These are phyloP conservation scores for Alternaria sp. DNA, from an alignment of 2,329 filamentous ascomycete genomes.

Conservation along the genomic window DNA sequence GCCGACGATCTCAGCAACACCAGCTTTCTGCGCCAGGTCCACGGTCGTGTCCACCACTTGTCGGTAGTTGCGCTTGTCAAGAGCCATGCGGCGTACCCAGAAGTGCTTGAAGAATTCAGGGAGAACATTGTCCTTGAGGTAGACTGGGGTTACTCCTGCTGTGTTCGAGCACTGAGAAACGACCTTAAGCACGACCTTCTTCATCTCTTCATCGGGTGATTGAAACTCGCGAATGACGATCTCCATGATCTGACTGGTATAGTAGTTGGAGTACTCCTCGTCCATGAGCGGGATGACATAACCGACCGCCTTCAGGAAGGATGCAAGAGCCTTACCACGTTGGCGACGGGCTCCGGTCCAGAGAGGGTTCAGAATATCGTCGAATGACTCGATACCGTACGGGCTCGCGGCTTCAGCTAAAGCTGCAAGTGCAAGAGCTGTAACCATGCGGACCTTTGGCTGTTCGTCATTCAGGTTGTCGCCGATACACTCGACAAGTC, in stretches of 20 bases:
- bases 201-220: conserved; percentile 99
- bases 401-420: conserved; percentile 95
- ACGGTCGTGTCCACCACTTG: conserved; percentile 98
- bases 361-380: conserved; percentile 94
- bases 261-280: conserved; percentile 99
- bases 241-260: conserved; percentile 98
- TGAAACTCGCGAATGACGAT: conserved; percentile 95
- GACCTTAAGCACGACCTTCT: conserved; percentile 98
- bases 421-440: conserved; percentile 91
- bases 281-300: conserved; percentile 99
- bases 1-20: conserved; percentile 92
- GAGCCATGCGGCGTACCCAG: conserved; percentile 95
- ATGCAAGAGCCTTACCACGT: conserved; percentile 92
- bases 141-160: conserved; percentile 91
- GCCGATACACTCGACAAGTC: conserved; percentile 93
- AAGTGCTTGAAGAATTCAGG: conserved; percentile 99
- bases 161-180: conserved; percentile 95
- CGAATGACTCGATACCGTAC: conserved; percentile 98
- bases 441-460: conserved; percentile 96
- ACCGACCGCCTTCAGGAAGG: conserved; percentile 95
- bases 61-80: conserved; percentile 96
- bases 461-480: conserved; percentile 97
- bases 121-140: conserved; percentile 93
- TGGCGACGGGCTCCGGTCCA: conserved; percentile 98
- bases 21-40: conserved; percentile 97